These are phyloP conservation scores for Irpex sp. DNA, from an alignment of 1,284 basidiomycete genomes.

Conservation along the genomic window DNA sequence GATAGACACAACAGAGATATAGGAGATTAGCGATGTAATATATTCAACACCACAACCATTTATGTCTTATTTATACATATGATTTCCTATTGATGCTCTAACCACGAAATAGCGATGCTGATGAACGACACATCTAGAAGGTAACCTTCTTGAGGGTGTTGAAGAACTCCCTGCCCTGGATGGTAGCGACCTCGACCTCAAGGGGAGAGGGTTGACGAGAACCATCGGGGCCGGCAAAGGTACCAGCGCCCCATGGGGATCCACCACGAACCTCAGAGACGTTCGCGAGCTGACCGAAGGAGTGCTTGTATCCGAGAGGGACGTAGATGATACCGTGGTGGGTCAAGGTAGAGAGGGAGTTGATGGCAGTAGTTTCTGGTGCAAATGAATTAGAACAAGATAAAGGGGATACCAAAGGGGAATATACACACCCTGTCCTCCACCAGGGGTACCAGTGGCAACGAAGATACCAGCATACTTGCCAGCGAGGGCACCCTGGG, in stretches of 20 bases:
- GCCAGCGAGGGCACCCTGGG: constrained; percentile 63
- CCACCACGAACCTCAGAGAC: constrained; percentile 43
- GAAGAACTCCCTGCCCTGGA: constrained; percentile 40
- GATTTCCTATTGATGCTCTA: neutral
- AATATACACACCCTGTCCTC: constrained; percentile 33
- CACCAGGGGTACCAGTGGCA: constrained; percentile 37
- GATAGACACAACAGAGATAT: no score
- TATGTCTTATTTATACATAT: neutral
- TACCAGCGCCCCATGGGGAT: constrained; percentile 48
- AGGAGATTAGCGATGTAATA: neutral
- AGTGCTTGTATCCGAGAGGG: constrained; percentile 46
- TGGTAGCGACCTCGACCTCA: constrained; percentile 43
- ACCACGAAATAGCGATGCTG: neutral
- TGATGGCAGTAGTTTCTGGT: constrained; percentile 39
- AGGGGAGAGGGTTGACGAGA: constrained; percentile 46
- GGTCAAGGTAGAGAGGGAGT: constrained; percentile 48
- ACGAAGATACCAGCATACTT: constrained; percentile 79
- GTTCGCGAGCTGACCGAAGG: constrained; percentile 34
- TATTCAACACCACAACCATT: neutral
- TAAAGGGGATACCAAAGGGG: neutral
- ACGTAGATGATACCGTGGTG: constrained; percentile 55
- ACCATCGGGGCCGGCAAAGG: constrained; percentile 62
- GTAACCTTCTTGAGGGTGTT: constrained; percentile 26
- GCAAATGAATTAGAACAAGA: neutral
- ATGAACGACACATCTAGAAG: constrained; percentile 10